These are phyloP conservation scores for Samsoniella hepiali DNA, from an alignment of 2,329 filamentous ascomycete species.

Conservation along the genomic window DNA sequence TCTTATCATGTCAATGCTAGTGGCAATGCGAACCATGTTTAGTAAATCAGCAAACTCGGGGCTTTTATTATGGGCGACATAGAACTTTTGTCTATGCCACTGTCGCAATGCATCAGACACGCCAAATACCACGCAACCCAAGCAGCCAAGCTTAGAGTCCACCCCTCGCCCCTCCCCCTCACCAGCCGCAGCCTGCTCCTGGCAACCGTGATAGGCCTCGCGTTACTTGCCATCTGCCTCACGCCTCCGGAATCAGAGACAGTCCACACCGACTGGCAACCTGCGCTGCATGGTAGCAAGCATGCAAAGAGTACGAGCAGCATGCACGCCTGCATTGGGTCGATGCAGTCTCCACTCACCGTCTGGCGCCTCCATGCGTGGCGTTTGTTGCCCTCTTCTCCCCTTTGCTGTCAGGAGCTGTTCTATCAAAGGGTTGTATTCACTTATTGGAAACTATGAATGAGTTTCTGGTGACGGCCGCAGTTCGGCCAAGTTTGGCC, in stretches of 20 bases:
- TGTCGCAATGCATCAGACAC: neutral
- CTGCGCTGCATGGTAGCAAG: slow-evolving; percentile 9
- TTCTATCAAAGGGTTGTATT: neutral
- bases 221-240: slow-evolving; percentile 8
- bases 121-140: slow-evolving; percentile 3
- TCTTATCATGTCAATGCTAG: neutral
- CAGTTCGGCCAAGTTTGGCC: neutral
- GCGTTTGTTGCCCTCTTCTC: neutral
- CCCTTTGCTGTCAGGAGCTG: neutral
- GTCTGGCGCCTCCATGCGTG: neutral
- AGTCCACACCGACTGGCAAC: slow-evolving; percentile 11
- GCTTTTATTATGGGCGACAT: neutral
- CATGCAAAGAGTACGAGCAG: slow-evolving; percentile 10
- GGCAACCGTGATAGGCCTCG: neutral
- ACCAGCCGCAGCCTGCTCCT: slow-evolving; percentile 2
- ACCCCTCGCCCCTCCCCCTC: neutral
- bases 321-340: slow-evolving; percentile 14
- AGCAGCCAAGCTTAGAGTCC: neutral
- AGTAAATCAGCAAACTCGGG: neutral
- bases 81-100: neutral
- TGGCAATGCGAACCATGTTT: neutral
- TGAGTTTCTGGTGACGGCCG: neutral
- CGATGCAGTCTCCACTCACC: neutral
- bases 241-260: neutral
- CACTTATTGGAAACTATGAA: neutral